These are phyloP conservation scores for Penicillium brevicompactum DNA, from an alignment of 2,329 filamentous ascomycete species.

Conservation along the genomic window DNA sequence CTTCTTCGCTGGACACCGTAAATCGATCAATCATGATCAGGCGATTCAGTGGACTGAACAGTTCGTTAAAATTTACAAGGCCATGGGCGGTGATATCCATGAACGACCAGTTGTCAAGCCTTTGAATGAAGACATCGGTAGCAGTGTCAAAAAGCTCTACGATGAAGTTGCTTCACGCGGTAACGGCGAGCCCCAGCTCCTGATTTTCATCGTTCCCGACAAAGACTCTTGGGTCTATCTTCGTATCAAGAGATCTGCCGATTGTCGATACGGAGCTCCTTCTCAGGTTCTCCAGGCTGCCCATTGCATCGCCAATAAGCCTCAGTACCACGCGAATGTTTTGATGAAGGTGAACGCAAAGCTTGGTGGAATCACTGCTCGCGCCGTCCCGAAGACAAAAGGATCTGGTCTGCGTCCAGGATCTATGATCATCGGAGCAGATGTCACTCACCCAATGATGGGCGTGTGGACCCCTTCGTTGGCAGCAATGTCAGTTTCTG, in stretches of 20 bases:
- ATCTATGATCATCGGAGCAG: constrained; percentile 86
- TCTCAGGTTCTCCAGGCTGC: constrained; percentile 77
- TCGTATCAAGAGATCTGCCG: constrained; percentile 84
- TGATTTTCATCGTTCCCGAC: constrained; percentile 76
- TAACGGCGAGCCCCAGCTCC: constrained; percentile 66
- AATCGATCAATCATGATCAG: constrained; percentile 44
- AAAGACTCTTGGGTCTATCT: constrained; percentile 75
- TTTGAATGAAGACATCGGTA: constrained; percentile 49
- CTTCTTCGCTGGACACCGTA: constrained; percentile 61
- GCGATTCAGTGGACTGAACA: constrained; percentile 58
- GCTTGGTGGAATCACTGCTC: constrained; percentile 77
- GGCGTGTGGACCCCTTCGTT: constrained; percentile 71
- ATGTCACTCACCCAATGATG: constrained; percentile 82
- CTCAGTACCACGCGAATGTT: constrained; percentile 91
- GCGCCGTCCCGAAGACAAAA: constrained; percentile 49
- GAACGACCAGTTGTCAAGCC: constrained; percentile 49
- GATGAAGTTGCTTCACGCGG: constrained; percentile 41
- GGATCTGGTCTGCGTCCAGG: constrained; percentile 37
- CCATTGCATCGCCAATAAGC: constrained; percentile 69
- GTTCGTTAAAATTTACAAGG: constrained; percentile 63
- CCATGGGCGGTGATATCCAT: constrained; percentile 62
- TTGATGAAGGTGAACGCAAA: constrained; percentile 97
- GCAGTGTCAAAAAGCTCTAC: constrained; percentile 60
- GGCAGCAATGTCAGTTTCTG: constrained; percentile 82
- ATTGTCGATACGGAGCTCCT: constrained; percentile 80